Evolutionary conservation across 371 early-diverging fungal genomes (phyloP), one percentile per base, ranked within the genome.

Genomic region (Caulochytrium protostelioides): DNA sequence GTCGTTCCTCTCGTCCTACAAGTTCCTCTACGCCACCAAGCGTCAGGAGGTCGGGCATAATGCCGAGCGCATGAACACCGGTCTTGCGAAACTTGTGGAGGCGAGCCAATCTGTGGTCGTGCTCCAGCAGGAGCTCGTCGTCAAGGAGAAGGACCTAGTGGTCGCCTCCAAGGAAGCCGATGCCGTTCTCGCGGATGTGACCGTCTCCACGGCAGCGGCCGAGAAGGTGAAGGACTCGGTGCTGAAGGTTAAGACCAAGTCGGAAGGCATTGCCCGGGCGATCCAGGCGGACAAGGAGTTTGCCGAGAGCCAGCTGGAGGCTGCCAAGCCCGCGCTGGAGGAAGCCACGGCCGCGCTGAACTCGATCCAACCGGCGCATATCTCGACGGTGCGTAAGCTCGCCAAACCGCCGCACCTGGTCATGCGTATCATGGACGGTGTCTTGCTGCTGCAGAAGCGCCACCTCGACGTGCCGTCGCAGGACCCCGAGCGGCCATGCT

Each of bases 371-470:
- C 64, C 70, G 3, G 50, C 68, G 3, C 70, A 70, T 37, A 70
- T 70, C 35, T 49, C 68, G 7, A 61, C 70, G 0, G 64, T 70
- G 10, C 52, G 68, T 30, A 70, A 70, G 44, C 57, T 70, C 14
- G 70, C 70, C 8, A 70, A 70, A 37, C 70, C 70, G 8, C 70
- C 70, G 12, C 70, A 70, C 40, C 39, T 70, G 32, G 61, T 70
- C 38, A 70, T 70, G 70, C 46, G 70, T 22, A 70, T 70, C 37
- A 70, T 70, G 70, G 70, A 70, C 41, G 59, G 64, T 43, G 70
- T 70, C 41, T 28, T 60, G 19, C 34, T 70, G 7, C 55, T 70
- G 14, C 51, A 52, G 39, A 65, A 68, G 38, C 41, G 56, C n/a
- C 51, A 39, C 22, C 43, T 70, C 6, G 68, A 65, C 38, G 24